These are phyloP conservation scores for Quaeritorhiza haematococci DNA, from an alignment of 371 early-diverging fungal species.

Conservation along the genomic window DNA sequence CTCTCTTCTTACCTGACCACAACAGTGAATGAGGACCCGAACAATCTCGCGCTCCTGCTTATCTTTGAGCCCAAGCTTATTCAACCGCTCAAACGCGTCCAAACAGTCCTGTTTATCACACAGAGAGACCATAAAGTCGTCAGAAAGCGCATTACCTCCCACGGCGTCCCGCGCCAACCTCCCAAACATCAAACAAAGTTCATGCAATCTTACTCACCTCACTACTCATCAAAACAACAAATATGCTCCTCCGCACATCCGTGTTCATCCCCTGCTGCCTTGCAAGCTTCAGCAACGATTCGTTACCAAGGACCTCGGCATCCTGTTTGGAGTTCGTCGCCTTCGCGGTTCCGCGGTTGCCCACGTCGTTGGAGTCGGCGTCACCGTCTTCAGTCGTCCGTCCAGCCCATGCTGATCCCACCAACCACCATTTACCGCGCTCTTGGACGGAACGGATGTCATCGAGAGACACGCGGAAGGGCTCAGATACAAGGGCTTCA, in stretches of 20 bases:
- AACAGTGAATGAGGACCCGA: slow-evolving; percentile 84
- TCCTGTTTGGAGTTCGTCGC: background rate
- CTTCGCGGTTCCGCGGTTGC: background rate
- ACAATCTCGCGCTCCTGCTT: slow-evolving; percentile 93
- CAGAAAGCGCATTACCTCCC: no score
- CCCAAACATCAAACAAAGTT: no score
- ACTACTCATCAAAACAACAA: slow-evolving; percentile 85
- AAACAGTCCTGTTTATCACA: slow-evolving; percentile 68
- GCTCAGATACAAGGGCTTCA: slow-evolving; percentile 50
- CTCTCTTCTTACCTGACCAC: slow-evolving; percentile 59
- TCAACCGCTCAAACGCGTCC: slow-evolving; percentile 84
- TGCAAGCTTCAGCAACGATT: slow-evolving; percentile 66
- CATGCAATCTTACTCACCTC: slow-evolving; percentile 57
- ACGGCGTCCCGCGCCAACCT: no score
- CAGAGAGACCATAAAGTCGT: no score
- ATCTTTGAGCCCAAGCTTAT: slow-evolving; percentile 76
- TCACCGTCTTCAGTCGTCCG: slow-evolving; percentile 7
- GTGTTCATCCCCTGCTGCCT: slow-evolving; percentile 91
- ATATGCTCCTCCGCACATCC: slow-evolving; percentile 86
- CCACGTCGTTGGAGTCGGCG: background rate
- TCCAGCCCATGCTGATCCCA: slow-evolving; percentile 47
- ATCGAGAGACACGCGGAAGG: slow-evolving; percentile 80
- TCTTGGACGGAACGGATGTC: slow-evolving; percentile 80
- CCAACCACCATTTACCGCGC: slow-evolving; percentile 66
- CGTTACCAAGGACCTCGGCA: no score